Percentiles rank a stretch among this genome's conserved stretches.
Conservation (phyloP, 202 grass and related monocot genomes). For the Digitaria exilis region DNA sequence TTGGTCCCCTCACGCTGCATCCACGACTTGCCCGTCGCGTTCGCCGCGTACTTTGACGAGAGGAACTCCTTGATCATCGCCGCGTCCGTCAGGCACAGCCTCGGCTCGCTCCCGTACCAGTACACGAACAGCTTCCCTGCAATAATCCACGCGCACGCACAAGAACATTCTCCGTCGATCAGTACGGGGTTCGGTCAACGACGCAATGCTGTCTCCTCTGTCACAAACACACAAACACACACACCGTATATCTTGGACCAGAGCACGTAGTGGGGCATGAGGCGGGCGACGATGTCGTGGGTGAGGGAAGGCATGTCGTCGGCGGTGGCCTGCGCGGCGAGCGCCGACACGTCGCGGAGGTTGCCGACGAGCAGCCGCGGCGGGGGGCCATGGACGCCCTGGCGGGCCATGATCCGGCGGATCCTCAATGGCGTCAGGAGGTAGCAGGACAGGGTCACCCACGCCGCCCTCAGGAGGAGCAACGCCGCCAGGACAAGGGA, state of each 20-base stretch:
- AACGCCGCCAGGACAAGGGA: conserved; percentile 20
- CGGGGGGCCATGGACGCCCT: conserved; percentile 65
- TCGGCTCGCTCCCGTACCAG: conserved; percentile 82
- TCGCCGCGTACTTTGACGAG: conserved; percentile 76
- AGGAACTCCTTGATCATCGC: conserved; percentile 87
- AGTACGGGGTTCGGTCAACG: background rate
- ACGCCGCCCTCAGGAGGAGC: conserved; percentile 48
- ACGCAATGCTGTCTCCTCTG: conserved; percentile 3
- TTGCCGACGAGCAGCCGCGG: conserved; percentile 66
- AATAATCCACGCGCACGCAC: no score
- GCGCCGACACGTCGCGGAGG: conserved; percentile 61
- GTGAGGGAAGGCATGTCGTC: conserved; percentile 60
- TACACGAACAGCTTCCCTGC: conserved; percentile 86
- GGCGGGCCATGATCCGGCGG: conserved; percentile 59
- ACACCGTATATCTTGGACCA: conserved; percentile 75
- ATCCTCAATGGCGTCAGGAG: conserved; percentile 61
- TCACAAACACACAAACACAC: no score
- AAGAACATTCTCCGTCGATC: background rate
- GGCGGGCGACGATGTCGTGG: conserved; percentile 87
- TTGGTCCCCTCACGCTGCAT: conserved; percentile 68
- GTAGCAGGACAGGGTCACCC: conserved; percentile 82
- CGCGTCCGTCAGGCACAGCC: conserved; percentile 83
- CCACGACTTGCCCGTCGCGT: conserved; percentile 81
- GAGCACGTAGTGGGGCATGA: conserved; percentile 91
- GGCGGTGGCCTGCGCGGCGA: conserved; percentile 59